Conservation (phyloP, 768 basidiomycete species). For the Phlebiopsis gigantea region DNA sequence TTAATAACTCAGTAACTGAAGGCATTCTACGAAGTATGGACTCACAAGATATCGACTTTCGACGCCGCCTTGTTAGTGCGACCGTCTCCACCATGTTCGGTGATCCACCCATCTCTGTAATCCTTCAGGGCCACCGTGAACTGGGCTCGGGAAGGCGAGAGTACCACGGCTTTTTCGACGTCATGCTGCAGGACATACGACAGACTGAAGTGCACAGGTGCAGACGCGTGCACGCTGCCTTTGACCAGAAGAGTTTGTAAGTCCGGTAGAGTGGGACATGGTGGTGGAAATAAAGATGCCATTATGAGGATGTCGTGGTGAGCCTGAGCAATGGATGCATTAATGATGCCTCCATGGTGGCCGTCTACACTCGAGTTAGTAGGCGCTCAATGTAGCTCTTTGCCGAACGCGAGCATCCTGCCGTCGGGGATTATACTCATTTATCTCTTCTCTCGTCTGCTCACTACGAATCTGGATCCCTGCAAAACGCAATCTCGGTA, state of each 20-base stretch:
- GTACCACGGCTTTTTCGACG: conserved; percentile 36
- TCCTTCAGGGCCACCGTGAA: conserved; percentile 38
- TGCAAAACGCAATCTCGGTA: not conserved
- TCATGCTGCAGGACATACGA: conserved; percentile 37
- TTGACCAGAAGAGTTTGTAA: conserved; percentile 58
- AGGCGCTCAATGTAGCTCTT: not conserved
- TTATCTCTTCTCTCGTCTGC: not conserved
- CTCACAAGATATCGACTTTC: conserved; percentile 49
- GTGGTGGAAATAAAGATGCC: conserved; percentile 37
- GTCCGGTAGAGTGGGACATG: conserved; percentile 43
- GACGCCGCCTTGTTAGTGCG: conserved; percentile 11
- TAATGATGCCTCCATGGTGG: conserved; percentile 34
- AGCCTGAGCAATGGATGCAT: conserved; percentile 26
- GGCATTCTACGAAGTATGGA: conserved; percentile 9
- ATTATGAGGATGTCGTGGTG: conserved; percentile 10
- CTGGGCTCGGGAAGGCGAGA: conserved; percentile 47
- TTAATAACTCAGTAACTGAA: conserved; percentile 5
- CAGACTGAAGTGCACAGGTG: conserved; percentile 62
- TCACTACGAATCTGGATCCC: not conserved
- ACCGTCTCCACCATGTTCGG: conserved; percentile 26
- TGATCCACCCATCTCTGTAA: conserved; percentile 44
- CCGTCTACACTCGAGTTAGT: not conserved
- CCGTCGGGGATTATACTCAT: too few species aligned
- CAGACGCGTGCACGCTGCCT: conserved; percentile 60
- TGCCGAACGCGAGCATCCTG: not conserved